phyloP scores from a whole-genome alignment of 2,329 filamentous ascomycete species.

The Aspergillus pseudoterreus region DNA sequence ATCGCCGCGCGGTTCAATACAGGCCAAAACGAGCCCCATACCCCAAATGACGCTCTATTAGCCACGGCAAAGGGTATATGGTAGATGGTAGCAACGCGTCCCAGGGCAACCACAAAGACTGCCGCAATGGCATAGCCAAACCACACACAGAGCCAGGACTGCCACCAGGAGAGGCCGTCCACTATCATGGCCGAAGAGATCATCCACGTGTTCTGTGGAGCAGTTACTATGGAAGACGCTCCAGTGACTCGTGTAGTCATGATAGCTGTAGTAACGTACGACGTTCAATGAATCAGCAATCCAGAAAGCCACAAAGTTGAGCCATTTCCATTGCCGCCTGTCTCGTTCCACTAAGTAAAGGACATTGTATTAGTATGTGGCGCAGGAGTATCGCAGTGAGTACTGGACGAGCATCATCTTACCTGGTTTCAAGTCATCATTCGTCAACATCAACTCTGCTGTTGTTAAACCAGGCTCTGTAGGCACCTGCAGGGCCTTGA shows the following conservation, averaged over 20 bases:
- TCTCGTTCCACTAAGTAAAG: slow-evolving; percentile 62
- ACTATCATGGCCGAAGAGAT: slow-evolving; percentile 81
- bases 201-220: slow-evolving; percentile 79
- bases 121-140: slow-evolving; percentile 76
- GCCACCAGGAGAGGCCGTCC: slow-evolving; percentile 81
- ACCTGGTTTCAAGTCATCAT: slow-evolving; percentile 71
- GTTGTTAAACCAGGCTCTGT: slow-evolving; percentile 72
- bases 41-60: slow-evolving; percentile 73
- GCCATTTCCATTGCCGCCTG: slow-evolving; percentile 76
- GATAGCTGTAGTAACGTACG: slow-evolving; percentile 29
- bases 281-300: slow-evolving; percentile 83
- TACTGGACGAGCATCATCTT: slow-evolving; percentile 9
- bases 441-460: slow-evolving; percentile 81
- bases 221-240: background rate
- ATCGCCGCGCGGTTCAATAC: slow-evolving; percentile 86
- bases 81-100: slow-evolving; percentile 79
- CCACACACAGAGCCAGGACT: slow-evolving; percentile 86
- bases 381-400: background rate
- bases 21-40: slow-evolving; percentile 87
- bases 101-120: slow-evolving; percentile 71
- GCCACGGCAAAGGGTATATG: slow-evolving; percentile 87
- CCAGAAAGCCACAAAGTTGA: slow-evolving; percentile 89
- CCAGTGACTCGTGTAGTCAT: no score
- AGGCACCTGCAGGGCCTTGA: slow-evolving; percentile 65
- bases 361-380: background rate